Conservation (phyloP, 129 eudicot genomes). For the Chrysanthemum makinoi region DNA sequence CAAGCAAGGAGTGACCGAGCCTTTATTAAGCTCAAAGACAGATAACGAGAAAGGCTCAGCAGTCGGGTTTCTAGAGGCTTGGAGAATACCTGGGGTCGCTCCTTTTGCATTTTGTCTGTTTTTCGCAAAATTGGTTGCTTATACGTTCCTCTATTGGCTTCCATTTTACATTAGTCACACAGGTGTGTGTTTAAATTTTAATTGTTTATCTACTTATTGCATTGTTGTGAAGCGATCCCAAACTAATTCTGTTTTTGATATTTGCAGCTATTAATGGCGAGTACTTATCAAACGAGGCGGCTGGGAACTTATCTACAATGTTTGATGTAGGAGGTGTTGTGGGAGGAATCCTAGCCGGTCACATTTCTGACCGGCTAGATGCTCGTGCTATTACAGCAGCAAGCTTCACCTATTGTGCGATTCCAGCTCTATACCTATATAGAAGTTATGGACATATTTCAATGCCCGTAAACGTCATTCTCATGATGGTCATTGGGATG, state of each 20-base stretch:
- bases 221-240: background rate
- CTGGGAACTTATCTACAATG: conserved; percentile 84
- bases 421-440: conserved; percentile 83
- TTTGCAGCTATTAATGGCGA: conserved; percentile 81
- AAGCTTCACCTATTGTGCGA: conserved; percentile 80
- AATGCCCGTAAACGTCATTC: conserved; percentile 53
- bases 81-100: conserved; percentile 96
- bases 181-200: conserved; percentile 36
- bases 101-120: conserved; percentile 90
- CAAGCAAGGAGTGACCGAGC: conserved; percentile 43
- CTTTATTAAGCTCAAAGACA: conserved; percentile 35
- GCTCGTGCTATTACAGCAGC: conserved; percentile 99
- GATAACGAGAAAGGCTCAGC: conserved; percentile 41
- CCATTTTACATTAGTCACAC: conserved; percentile 96
- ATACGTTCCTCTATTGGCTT: conserved; percentile 96
- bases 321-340: conserved; percentile 95
- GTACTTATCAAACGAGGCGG: conserved; percentile 63
- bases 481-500: conserved; percentile 78
- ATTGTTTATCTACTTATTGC: background rate
- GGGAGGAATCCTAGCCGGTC: conserved; percentile 92
- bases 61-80: conserved; percentile 83
- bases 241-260: conserved; percentile 19
- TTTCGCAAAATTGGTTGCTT: conserved; percentile 94
- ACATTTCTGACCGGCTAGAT: conserved; percentile 68
- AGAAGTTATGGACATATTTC: conserved; percentile 69